These are phyloP conservation scores for Hemisphaericaspora lyxosophila DNA, from an alignment of 1,139 yeast genomes.

Conservation along the genomic window DNA sequence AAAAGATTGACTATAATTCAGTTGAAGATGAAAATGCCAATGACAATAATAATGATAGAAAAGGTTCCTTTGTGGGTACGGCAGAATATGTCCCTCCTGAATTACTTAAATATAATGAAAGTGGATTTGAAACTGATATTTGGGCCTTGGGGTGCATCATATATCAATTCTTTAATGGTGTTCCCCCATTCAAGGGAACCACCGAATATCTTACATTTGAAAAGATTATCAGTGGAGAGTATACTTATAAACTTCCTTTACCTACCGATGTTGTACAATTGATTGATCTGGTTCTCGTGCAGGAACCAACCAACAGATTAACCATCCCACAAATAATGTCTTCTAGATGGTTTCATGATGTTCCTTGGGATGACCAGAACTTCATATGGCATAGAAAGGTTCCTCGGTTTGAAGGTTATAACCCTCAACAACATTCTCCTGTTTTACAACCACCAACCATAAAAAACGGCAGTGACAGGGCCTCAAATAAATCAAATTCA, in stretches of 20 bases:
- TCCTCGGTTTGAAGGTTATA: constrained; percentile 54
- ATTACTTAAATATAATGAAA: constrained; percentile 73
- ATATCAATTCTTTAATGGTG: constrained; percentile 90
- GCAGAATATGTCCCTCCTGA: constrained; percentile 89
- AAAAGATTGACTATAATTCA: constrained; percentile 37
- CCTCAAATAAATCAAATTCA: constrained; percentile 39
- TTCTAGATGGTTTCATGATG: constrained; percentile 39
- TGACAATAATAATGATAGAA: constrained; percentile 39
- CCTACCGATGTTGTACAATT: constrained; percentile 60
- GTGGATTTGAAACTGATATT: constrained; percentile 86
- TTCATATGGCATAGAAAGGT: constrained; percentile 49
- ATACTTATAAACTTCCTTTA: constrained; percentile 73
- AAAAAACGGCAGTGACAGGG: constrained; percentile 40
- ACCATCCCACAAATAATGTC: constrained; percentile 38
- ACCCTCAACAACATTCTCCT: constrained; percentile 32
- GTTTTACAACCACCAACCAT: constrained; percentile 26
- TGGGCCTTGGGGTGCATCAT: constrained; percentile 98
- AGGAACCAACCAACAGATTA: constrained; percentile 37
- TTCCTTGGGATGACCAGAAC: constrained; percentile 43
- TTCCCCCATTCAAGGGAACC: constrained; percentile 95
- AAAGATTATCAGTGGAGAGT: constrained; percentile 82
- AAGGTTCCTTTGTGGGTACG: constrained; percentile 69
- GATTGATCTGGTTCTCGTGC: constrained; percentile 64
- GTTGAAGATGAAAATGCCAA: constrained; percentile 11
- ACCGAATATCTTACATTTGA: constrained; percentile 95